Evolutionary conservation across 2,329 filamentous ascomycete genomes (phyloP), one percentile per base, ranked within the genome.

Genomic region (Macroventuria anomochaeta): DNA sequence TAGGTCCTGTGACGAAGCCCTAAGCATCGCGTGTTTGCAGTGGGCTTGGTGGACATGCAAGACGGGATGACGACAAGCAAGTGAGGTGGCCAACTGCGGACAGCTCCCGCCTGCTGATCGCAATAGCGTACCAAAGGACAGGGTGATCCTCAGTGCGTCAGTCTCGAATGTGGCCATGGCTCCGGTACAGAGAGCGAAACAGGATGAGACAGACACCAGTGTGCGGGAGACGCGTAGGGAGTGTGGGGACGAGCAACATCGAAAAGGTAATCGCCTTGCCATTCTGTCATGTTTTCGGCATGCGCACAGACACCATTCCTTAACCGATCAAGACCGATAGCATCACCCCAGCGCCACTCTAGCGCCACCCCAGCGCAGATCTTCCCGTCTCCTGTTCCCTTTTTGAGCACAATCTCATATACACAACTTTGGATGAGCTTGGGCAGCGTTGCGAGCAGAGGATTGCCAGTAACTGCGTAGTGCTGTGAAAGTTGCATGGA

Each of bases 51-150:
- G 58, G 53, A 50, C 57, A 58, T 42, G 42, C 41, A 40, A 29
- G 36, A 41, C 53, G 58, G 53, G 49, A 66, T 68, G 65, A 66
- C 65, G 65, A 68, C 55, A 57, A 57, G 41, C 53, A 56, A 42
- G 42, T 32, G 31, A 46, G 33, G 46, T 50, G 46, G 53, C 37
- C 23, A 50, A 49, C 52, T 41, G 40, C 52, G 52, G 52, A 44
- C 36, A 55, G 56, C 54, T 63, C 61, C 62, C n/a, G n/a, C 55
- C 59, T 61, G 50, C 36, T 51, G 57, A 63, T 65, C 63, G 43
- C 39, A 44, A 46, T 62, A 58, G 60, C 54, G 54, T 55, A 39
- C 57, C 57, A 44, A 43, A 43, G 29, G 28, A 1, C 1, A 40
- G 39, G 46, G 23, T 44, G 51, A 49, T 44, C 31, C 7, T 20